Evolutionary conservation across 257 asterid genomes (phyloP), one percentile per base, ranked within the genome.

Genomic region (Henckelia pumila): DNA sequence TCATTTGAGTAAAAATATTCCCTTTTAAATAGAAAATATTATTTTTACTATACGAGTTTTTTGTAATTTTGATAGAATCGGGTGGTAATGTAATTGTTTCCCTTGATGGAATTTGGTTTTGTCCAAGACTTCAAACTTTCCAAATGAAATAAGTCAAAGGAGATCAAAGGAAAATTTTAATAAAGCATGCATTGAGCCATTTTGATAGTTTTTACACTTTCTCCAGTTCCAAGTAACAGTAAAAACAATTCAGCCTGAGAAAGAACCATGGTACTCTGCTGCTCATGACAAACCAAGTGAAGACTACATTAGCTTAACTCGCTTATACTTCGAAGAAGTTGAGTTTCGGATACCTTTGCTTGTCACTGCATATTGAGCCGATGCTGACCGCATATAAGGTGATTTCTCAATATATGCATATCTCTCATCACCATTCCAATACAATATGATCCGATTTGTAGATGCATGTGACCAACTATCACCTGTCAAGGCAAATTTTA

Each of bases 381-480:
- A 81, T 56, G 99, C 89, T 49, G 96, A 84, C 64, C 72, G 81
- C 75, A 90, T 30, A 11, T 95, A 88, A 23, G 99, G 99, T 7
- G 99, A 93, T 83, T 93, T 93, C 70, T 93, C 99, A 7, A 93
- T 84, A 59, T 81, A 75, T 69, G 95, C 99, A 78, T 73, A 73
- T 67, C 99, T 80, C 73, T 85, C 99, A 2, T 82, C 85, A 56
- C 95, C 95, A 13, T 88, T 86, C 99, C 99, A 90, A 77, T 85
- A 80, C 70, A 93, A 63, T 50, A 93, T 88, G 61, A 90, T 77
- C 62, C 99, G 83, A 58, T 90, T 90, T n/a, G 99, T 93, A 60
- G 95, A 85, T 73, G 97, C 96, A 63, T 93, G 97, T 21, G 99
- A 86, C 99, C 99, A 93, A 62, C 99, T 93, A 83, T 93, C 97